phyloP scores from a whole-genome alignment of 495 filamentous ascomycete species.

The Penicillium turbatum region DNA sequence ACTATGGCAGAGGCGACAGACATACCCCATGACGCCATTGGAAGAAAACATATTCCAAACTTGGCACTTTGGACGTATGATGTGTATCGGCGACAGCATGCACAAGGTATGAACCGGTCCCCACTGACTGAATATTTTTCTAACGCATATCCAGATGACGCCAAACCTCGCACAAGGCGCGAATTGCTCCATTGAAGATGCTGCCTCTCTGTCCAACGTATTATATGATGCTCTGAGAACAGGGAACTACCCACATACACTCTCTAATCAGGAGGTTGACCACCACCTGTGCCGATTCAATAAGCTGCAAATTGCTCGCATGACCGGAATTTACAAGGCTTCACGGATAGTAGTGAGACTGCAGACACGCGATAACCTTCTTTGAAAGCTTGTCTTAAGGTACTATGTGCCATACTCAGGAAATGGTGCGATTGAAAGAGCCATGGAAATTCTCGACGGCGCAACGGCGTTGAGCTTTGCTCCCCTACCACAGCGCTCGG shows the following conservation, averaged over 20 bases:
- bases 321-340: background rate
- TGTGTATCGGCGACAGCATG: background rate
- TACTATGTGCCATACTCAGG: background rate
- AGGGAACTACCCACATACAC: background rate
- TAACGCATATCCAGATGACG: conserved; percentile 12
- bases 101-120: background rate
- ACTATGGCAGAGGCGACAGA: background rate
- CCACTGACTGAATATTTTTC: background rate
- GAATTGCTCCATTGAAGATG: conserved; percentile 32
- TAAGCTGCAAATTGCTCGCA: background rate
- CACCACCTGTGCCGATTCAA: background rate
- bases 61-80: background rate
- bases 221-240: too few species aligned
- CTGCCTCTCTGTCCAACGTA: conserved; percentile 40
- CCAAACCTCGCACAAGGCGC: conserved; percentile 21
- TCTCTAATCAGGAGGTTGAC: background rate
- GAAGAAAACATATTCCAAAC: background rate
- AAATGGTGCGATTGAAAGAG: background rate
- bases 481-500: too few species aligned
- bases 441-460: background rate
- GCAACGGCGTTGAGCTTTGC: too few species aligned
- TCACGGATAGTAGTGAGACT: background rate
- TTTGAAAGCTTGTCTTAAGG: too few species aligned
- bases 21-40: background rate
- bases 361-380: background rate